Percentiles rank a stretch among this genome's conserved stretches.
Conservation (phyloP, 345 rosid species). For the Mallotus nudiflorus region DNA sequence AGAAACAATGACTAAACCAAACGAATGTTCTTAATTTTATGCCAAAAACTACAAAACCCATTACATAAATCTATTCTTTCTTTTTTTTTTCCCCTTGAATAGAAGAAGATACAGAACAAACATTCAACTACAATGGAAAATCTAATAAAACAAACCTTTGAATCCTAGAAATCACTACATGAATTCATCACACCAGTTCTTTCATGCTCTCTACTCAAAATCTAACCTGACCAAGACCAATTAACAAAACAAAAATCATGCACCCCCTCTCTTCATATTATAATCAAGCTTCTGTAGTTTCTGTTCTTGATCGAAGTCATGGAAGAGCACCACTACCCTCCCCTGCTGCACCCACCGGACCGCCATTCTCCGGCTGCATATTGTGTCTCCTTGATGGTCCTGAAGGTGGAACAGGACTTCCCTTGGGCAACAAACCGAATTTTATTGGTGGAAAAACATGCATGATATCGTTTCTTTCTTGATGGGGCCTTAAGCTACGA, state of each 20-base stretch:
- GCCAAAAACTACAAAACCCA: not conserved
- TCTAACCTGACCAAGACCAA: too few relatives aligned
- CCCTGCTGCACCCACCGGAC: not conserved
- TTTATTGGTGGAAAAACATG: not conserved
- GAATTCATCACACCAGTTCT: too few relatives aligned
- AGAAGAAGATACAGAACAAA: too few relatives aligned
- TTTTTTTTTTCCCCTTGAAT: too few relatives aligned
- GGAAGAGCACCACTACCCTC: not conserved
- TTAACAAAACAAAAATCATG: not conserved
- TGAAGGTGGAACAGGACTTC: slow-evolving; percentile 36
- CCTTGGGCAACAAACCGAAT: slow-evolving; percentile 22
- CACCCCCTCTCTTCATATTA: not conserved
- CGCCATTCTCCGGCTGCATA: not conserved
- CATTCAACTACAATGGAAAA: too few relatives aligned
- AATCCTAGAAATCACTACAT: too few relatives aligned
- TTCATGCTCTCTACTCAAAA: too few relatives aligned
- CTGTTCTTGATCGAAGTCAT: not conserved
- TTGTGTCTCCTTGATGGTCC: slow-evolving; percentile 40
- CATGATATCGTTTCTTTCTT: not conserved
- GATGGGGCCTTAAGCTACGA: not conserved
- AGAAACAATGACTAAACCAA: not conserved
- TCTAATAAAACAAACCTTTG: too few relatives aligned
- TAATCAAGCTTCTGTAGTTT: not conserved
- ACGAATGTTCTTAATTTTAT: not conserved
- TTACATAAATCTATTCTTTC: too few relatives aligned